Base-by-base conservation (phyloP, 179 eudicot genomes). In the Carnegiea gigantea region DNA sequence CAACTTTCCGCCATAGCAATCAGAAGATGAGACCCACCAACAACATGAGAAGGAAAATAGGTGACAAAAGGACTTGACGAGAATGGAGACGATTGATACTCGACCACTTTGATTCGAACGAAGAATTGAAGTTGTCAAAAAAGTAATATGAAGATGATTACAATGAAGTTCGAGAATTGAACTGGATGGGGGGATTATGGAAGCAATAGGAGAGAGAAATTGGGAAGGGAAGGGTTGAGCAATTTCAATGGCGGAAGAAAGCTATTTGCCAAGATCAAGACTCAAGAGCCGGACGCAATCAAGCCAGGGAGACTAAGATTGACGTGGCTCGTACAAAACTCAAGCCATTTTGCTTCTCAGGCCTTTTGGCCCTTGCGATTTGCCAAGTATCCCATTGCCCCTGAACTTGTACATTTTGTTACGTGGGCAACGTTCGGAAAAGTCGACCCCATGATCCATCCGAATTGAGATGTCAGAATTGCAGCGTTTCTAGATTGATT, bases 1-100 rank as follows among this genome's bases (percentile, higher is more conserved):
- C 33, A 54, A 33, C 38, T 80, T 40, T 83, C 83, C 67, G 79
- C 83, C 88, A 87, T 87, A 40, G 57, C 48, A 49, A 33, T 79
- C 79, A 85, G 5, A 48, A 30, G 49, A 43, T 53, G 51, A 44
- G 9, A 23, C 18, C 74, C 65, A 14, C 77, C 62, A 75, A 48
- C 82, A 68, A 57, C 86, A 81, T 77, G 44, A 48, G 54, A 46
- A 13, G 18, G 49, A 77, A n/a, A 84, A 33, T 11, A 4, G 43
- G 17, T 0, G 6, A 2, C 6, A 48, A 10, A 48, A 48, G 53
- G 53, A 48, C 53, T 48, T 48, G 44, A 40, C 53, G 53, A 9
- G 53, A 9, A 48, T 23, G 60, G 6, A 40, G 78, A 75, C 51
- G 36, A 49, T 73, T 26, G 24, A 30, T 28, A 9, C 20, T 44